Evolutionary conservation across 352 stramenopile genomes (phyloP).

Genomic region (Globisporangium radiosum): DNA sequence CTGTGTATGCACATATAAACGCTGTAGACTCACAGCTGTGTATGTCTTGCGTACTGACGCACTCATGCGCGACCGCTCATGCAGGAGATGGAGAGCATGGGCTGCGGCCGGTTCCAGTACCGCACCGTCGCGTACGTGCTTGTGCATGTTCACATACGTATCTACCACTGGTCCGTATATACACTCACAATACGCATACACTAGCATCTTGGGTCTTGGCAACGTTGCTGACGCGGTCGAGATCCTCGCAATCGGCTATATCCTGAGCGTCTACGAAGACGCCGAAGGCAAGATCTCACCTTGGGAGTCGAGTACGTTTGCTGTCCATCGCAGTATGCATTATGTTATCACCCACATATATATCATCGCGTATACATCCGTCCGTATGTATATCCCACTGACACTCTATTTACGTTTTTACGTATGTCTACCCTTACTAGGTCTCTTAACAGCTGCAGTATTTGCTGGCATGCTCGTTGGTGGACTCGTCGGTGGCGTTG

Average conservation of each 20-base stretch:
- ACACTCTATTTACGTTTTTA: slow-evolving; percentile 3
- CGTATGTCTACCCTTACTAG: slow-evolving; percentile 15
- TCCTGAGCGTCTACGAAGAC: slow-evolving; percentile 73
- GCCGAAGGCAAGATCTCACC: slow-evolving; percentile 51
- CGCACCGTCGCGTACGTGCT: slow-evolving; percentile 57
- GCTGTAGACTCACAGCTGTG: neutral
- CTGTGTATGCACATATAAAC: neutral
- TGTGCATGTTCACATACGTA: neutral
- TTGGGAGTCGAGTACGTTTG: slow-evolving; percentile 66
- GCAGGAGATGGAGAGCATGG: slow-evolving; percentile 71
- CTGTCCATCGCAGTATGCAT: neutral
- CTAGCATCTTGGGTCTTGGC: slow-evolving; percentile 64
- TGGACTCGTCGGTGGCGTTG: slow-evolving; percentile 62
- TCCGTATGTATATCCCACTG: neutral
- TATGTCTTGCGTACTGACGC: neutral
- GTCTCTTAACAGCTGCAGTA: slow-evolving; percentile 80
- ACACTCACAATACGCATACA: neutral
- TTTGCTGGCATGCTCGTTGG: slow-evolving; percentile 87
- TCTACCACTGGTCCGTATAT: neutral
- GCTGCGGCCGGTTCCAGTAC: slow-evolving; percentile 63
- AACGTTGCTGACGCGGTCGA: slow-evolving; percentile 89
- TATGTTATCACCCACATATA: too few species aligned
- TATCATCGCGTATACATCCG: too few species aligned
- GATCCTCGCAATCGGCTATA: slow-evolving; percentile 88
- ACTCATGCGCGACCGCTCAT: neutral